Conservation (phyloP, 1,284 basidiomycete species). For the Quambalaria eucalypti region DNA sequence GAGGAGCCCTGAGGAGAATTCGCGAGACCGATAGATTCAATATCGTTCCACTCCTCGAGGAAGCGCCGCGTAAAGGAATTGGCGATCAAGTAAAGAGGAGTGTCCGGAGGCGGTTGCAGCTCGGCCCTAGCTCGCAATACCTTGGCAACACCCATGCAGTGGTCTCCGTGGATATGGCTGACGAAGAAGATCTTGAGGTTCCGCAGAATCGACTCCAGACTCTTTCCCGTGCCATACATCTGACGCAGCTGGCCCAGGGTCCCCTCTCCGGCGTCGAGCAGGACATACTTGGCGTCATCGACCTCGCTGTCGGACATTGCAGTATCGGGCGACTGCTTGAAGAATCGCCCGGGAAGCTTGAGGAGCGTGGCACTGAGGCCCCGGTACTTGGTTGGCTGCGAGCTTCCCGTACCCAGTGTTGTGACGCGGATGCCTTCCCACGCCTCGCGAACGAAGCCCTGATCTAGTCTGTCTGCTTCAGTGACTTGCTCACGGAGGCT, state of each 20-base stretch:
- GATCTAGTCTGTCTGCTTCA: conserved; percentile 9
- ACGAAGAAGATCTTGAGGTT: conserved; percentile 71
- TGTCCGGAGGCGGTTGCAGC: conserved; percentile 49
- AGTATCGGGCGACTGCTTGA: not conserved
- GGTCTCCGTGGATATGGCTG: conserved; percentile 86
- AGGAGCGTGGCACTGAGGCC: conserved; percentile 42
- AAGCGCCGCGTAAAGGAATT: conserved; percentile 56
- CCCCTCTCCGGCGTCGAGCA: conserved; percentile 86
- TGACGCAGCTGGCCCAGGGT: conserved; percentile 80
- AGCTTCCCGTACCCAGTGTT: conserved; percentile 79
- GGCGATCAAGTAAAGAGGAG: conserved; percentile 62
- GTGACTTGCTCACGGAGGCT: conserved; percentile 31
- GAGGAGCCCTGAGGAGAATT: too few relatives aligned
- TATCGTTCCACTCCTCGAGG: conserved; percentile 58
- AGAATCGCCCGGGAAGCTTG: conserved; percentile 17
- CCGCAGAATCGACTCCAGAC: conserved; percentile 50
- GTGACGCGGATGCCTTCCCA: conserved; percentile 58
- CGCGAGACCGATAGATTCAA: conserved; percentile 61
- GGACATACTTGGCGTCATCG: conserved; percentile 48
- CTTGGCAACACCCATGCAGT: conserved; percentile 73
- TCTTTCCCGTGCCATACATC: conserved; percentile 56
- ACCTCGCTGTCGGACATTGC: not conserved
- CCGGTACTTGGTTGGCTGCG: conserved; percentile 58
- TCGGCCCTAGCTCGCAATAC: conserved; percentile 64
- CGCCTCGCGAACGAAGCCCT: not conserved